Conservation (phyloP, 2,329 filamentous ascomycete genomes). For the Nothophoma quercina region DNA sequence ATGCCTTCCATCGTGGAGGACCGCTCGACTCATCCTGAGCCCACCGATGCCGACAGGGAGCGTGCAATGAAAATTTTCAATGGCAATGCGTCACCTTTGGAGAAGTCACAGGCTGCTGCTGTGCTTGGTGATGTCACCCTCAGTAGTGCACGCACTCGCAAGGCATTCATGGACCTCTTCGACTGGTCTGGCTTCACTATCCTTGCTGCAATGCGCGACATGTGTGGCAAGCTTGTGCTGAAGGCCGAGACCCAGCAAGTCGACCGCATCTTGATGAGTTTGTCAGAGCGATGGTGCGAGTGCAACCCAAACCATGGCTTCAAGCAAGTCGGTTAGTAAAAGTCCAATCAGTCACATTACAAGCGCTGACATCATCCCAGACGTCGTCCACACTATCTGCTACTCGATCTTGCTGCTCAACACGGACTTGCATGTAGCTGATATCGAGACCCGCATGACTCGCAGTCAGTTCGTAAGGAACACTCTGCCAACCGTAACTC, state of each 20-base stretch:
- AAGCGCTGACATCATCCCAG: conserved; percentile 56
- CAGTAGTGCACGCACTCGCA: conserved; percentile 62
- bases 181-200: conserved; percentile 86
- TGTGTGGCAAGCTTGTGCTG: conserved; percentile 83
- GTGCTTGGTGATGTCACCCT: conserved; percentile 80
- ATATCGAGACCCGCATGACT: conserved; percentile 97
- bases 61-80: conserved; percentile 85
- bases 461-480: conserved; percentile 94
- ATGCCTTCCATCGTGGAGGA: conserved; percentile 49
- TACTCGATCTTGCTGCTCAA: conserved; percentile 96
- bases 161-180: conserved; percentile 91
- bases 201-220: conserved; percentile 75
- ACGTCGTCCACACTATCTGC: conserved; percentile 96
- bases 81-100: conserved; percentile 81
- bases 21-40: conserved; percentile 47
- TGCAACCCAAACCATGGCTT: conserved; percentile 95
- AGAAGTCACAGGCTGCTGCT: conserved; percentile 79
- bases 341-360: too few relatives aligned
- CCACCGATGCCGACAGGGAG: conserved; percentile 72
- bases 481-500: conserved; percentile 86
- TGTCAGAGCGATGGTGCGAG: conserved; percentile 88
- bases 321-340: conserved; percentile 77
- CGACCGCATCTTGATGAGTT: conserved; percentile 88
- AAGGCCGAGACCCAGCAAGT: conserved; percentile 96
- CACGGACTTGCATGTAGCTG: conserved; percentile 92